Conservation (phyloP, 2,329 filamentous ascomycete species). For the Chaetothyriales sp. region DNA sequence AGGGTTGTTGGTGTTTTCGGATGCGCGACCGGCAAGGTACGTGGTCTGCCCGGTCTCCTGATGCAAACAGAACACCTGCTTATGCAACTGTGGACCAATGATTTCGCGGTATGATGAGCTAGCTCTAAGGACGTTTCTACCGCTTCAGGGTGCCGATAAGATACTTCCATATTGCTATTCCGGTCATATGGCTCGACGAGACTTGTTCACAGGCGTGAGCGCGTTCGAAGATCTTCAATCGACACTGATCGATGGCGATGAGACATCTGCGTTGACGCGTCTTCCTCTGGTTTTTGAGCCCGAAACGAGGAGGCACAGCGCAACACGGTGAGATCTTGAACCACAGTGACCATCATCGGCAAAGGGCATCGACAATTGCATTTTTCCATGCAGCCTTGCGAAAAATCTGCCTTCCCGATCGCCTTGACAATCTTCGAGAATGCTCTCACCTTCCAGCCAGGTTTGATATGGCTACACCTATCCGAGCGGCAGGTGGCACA, state of each 20-base stretch:
- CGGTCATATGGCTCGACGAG: too few species aligned
- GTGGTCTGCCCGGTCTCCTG: neutral
- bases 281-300: neutral
- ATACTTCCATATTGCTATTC: too few species aligned
- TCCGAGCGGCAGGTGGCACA: neutral
- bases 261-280: neutral
- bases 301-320: neutral
- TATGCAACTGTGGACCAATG: neutral
- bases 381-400: neutral
- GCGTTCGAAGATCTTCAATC: too few species aligned
- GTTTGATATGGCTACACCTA: neutral
- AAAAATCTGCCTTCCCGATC: neutral
- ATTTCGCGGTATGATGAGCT: neutral
- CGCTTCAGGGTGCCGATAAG: too few species aligned
- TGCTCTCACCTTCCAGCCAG: neutral
- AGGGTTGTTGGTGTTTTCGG: neutral
- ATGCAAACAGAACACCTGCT: neutral
- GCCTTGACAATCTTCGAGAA: neutral
- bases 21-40: neutral
- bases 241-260: too few species aligned
- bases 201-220: too few species aligned
- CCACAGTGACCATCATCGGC: neutral
- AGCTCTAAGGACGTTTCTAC: neutral
- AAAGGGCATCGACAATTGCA: neutral
- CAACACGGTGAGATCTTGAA: neutral